Conservation (phyloP, 1,139 yeast genomes). For the Geotrichum aggregatum region DNA sequence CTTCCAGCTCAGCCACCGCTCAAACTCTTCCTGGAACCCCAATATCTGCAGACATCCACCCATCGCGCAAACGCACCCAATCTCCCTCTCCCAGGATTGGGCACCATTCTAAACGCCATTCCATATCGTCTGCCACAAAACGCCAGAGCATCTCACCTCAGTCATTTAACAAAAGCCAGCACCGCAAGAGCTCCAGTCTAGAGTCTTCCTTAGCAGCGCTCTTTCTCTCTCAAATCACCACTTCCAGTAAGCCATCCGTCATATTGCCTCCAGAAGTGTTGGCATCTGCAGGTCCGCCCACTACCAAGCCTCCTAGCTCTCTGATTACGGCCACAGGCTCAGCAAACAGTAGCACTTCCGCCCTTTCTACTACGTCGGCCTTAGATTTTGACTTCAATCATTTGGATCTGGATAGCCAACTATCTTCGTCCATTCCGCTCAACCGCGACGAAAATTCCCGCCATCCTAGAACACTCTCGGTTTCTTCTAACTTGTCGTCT, state of each 20-base stretch:
- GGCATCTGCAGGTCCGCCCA: conserved; percentile 6
- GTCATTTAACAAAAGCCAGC: not conserved
- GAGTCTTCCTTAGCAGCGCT: conserved; percentile 3
- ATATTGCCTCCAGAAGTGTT: not conserved
- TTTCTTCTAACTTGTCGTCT: conserved; percentile 4
- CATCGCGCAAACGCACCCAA: too few species aligned
- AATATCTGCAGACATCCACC: too few species aligned
- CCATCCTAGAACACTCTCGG: not conserved
- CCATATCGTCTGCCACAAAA: not conserved
- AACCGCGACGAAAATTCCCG: not conserved
- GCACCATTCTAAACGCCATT: conserved; percentile 5
- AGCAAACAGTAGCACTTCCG: not conserved
- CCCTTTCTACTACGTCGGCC: not conserved
- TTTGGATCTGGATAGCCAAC: not conserved
- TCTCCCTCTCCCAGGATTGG: not conserved
- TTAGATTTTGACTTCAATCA: conserved; percentile 10
- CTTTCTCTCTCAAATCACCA: not conserved
- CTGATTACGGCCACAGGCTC: not conserved
- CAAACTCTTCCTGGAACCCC: too few species aligned
- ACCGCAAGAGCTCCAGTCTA: conserved; percentile 14
- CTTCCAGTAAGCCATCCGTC: not conserved
- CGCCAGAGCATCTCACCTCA: not conserved
- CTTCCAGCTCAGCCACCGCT: too few species aligned
- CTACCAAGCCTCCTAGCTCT: not conserved
- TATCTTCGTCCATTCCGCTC: too few species aligned